Base-by-base conservation (phyloP, 306 rosid genomes). In the Sesbania bispinosa region DNA sequence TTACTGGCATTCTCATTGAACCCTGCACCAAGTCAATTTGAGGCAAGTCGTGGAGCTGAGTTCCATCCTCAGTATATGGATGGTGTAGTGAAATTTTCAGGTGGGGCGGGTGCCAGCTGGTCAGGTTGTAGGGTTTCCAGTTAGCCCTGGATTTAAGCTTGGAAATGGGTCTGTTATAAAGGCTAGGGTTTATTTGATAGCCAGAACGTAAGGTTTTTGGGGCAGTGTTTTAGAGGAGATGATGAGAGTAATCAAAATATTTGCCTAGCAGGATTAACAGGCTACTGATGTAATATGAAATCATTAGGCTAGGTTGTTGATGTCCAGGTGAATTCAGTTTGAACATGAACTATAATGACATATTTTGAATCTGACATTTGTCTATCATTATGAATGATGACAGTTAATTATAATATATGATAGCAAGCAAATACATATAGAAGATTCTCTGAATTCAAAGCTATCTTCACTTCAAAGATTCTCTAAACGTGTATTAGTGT, bases 141-240 rank as follows among this genome's bases (percentile, higher is more conserved):
- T 91, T 35, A 78, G 88, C 67, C 99, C 96, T 14, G 99, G 99
- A 42, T 94, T 94, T 75, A 94, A 91, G 91, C 88, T 94, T 35
- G 96, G 89, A 8, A 87, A 85, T 71, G 93, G 96, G 15, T 80
- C 91, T 2, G 90, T 94, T 26, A 85, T 94, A 53, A 89, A 85
- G 77, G 91, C 99, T 70, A 82, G 91, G 63, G 99, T 91, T 63
- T 91, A 89, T 74, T 63, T 87, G 79, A 87, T 87, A 42, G 73
- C 88, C 2, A 83, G 78, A 82, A 76, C 76, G 63, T 89, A 66
- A 73, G 16, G 47, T 47, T 62, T 62, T 7, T 7, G 5, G 13
- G 21, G 47, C n/a, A 0, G 1, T 41, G 60, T 55, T 57, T 57
- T 16, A 63, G 24, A 51, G 11, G 32, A 43, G 39, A 13, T 26